These are phyloP conservation scores for Phytophthora rubi DNA, from an alignment of 352 stramenopile species.

Conservation along the genomic window DNA sequence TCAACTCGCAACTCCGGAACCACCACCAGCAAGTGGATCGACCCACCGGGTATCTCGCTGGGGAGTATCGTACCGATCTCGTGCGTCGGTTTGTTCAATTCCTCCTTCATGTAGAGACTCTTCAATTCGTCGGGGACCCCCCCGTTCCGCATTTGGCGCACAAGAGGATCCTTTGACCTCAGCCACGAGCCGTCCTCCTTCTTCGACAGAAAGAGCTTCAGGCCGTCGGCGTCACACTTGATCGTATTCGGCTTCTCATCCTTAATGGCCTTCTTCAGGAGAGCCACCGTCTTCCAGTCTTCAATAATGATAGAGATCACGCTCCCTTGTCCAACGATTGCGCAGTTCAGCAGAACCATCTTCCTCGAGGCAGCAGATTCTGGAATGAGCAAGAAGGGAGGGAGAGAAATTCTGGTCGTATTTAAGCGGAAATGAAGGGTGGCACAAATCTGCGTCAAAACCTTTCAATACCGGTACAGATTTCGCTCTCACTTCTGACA, in stretches of 20 bases:
- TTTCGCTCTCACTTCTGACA: too few species aligned
- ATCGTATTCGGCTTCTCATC: background rate
- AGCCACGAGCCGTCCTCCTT: background rate
- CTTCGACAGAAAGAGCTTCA: background rate
- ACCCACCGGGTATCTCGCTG: background rate
- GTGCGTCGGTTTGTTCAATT: background rate
- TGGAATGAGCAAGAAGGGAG: background rate
- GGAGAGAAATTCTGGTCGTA: too few species aligned
- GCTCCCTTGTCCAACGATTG: background rate
- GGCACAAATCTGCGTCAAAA: too few species aligned
- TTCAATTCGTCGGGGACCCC: background rate
- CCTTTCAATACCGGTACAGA: too few species aligned
- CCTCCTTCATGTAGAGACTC: conserved; percentile 2
- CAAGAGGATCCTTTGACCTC: background rate
- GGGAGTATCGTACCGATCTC: background rate
- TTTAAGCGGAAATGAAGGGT: too few species aligned
- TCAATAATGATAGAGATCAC: background rate
- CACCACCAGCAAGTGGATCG: conserved; percentile 1
- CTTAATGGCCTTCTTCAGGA: background rate
- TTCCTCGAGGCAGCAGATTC: background rate
- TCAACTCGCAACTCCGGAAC: too few species aligned
- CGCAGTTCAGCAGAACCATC: background rate
- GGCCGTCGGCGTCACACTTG: background rate
- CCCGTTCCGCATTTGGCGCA: background rate
- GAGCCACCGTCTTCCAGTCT: background rate